Evolutionary conservation across 192 early-diverging fungal genomes (phyloP).

Genomic region (Mycoemilia scoparia): DNA sequence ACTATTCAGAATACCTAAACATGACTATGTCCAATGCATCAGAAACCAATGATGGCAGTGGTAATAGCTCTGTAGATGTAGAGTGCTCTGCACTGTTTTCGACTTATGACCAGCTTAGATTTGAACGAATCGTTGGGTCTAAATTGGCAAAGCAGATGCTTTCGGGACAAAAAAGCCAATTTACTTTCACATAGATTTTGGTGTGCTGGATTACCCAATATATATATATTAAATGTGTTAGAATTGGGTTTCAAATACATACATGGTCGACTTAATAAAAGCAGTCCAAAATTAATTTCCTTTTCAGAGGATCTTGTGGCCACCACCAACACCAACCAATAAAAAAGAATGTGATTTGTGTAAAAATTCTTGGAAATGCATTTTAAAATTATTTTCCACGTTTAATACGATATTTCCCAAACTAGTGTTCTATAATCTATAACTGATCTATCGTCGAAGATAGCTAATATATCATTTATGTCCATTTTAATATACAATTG

Average conservation of each 20-base stretch:
- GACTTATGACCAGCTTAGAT: constrained; percentile 65
- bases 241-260: not conserved
- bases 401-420: no score
- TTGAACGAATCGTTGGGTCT: constrained; percentile 81
- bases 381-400: no score
- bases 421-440: no score
- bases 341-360: no score
- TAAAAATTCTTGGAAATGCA: no score
- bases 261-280: no score
- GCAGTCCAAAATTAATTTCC: no score
- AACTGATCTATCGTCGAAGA: no score
- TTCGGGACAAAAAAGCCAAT: constrained; percentile 35
- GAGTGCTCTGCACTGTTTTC: constrained; percentile 54
- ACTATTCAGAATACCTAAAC: constrained; percentile 83
- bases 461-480: no score
- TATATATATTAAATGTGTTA: not conserved
- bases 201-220: not conserved
- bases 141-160: constrained; percentile 54
- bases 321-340: no score
- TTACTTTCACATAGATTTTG: constrained; percentile 30
- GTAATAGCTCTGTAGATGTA: constrained; percentile 10
- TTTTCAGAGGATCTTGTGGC: no score
- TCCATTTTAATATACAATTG: no score
- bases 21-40: constrained; percentile 29
- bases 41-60: constrained; percentile 15